Conservation (phyloP, 257 asterid genomes). For the Gardenia jasminoides region DNA sequence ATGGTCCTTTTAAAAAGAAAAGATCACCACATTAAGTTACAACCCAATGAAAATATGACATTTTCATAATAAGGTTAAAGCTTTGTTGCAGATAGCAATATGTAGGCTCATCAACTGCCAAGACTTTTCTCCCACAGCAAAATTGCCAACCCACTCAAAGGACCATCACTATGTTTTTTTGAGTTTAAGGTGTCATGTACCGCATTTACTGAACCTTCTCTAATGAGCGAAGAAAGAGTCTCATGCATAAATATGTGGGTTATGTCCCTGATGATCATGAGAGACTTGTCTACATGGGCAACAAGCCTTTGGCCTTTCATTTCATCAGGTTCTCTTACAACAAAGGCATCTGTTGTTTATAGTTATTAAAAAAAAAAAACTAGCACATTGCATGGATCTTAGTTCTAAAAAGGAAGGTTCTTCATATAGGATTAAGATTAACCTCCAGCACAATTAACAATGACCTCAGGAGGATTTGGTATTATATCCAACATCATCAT, state of each 20-base stretch:
- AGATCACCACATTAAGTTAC: background rate
- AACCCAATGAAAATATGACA: background rate
- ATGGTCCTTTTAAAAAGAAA: background rate
- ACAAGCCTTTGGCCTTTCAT: constrained; percentile 13
- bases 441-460: background rate
- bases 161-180: background rate
- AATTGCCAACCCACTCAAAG: background rate
- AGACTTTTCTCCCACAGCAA: background rate
- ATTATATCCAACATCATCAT: background rate
- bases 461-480: background rate
- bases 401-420: background rate
- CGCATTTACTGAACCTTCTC: constrained; percentile 4
- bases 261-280: background rate
- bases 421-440: background rate
- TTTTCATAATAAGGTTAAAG: background rate
- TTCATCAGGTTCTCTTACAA: constrained; percentile 13
- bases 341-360: background rate
- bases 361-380: background rate
- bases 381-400: background rate
- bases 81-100: background rate
- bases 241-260: constrained; percentile 2
- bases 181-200: background rate
- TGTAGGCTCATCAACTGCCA: background rate
- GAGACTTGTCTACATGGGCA: constrained; percentile 4
- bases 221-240: constrained; percentile 8